phyloP scores from a whole-genome alignment of 805 yeast species.

The Candida pseudofarinosa region DNA sequence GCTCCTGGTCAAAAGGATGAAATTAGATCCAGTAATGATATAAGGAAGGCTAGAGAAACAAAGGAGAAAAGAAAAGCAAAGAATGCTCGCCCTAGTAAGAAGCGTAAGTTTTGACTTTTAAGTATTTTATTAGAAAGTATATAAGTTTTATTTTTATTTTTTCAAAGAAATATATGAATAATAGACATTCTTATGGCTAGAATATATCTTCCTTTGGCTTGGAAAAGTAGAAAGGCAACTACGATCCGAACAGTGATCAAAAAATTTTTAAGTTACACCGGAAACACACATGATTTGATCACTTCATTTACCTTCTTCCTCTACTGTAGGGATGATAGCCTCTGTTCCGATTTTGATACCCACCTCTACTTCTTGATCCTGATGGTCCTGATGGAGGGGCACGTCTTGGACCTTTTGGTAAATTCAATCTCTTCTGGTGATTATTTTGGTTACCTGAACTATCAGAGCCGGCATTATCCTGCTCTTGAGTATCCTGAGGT shows the following conservation, averaged over 20 bases:
- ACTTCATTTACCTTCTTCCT: constrained; percentile 29
- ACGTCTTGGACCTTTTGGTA: constrained; percentile 52
- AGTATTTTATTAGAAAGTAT: neutral
- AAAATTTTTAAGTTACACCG: too few species aligned
- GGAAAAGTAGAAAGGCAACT: too few species aligned
- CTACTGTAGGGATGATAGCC: constrained; percentile 46
- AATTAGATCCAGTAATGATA: constrained; percentile 64
- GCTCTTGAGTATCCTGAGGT: constrained; percentile 8
- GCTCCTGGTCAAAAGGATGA: constrained; percentile 50
- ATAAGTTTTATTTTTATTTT: neutral
- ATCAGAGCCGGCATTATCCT: constrained; percentile 11
- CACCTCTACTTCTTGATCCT: constrained; percentile 28
- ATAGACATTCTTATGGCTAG: neutral
- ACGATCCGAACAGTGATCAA: too few species aligned
- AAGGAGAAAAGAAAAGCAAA: constrained; percentile 75
- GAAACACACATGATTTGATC: neutral
- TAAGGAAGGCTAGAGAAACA: constrained; percentile 67
- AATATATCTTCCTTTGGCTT: too few species aligned
- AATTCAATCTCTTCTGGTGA: constrained; percentile 28
- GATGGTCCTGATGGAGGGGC: constrained; percentile 38
- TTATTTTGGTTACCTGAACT: constrained; percentile 14
- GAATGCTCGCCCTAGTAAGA: constrained; percentile 69
- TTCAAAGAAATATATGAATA: neutral
- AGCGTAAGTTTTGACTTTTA: constrained; percentile 14
- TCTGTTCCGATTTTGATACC: constrained; percentile 24